Conservation (phyloP, 78 protist species). For the Chrysochromulina tobinii region DNA sequence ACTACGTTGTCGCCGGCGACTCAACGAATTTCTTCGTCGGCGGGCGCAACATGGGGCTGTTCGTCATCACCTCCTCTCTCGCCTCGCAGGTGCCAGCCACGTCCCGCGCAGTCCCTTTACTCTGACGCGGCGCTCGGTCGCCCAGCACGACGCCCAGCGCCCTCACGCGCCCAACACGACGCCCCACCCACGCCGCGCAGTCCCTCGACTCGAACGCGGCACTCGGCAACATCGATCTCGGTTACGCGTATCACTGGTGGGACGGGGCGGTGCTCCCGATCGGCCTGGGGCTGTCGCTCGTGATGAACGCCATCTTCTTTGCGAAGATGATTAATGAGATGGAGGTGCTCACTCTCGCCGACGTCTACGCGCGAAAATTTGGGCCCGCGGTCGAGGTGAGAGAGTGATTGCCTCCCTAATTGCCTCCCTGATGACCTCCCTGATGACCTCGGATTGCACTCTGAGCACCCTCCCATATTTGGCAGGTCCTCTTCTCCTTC, state of each 20-base stretch:
- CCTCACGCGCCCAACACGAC: too few relatives aligned
- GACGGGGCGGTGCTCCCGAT: constrained; percentile 17
- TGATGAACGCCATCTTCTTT: neutral
- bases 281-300: constrained; percentile 10
- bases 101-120: neutral
- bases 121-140: neutral
- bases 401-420: too few relatives aligned
- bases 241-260: constrained; percentile 11
- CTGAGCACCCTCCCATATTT: too few relatives aligned
- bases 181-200: neutral
- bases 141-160: too few relatives aligned
- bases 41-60: constrained; percentile 7
- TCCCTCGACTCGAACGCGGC: neutral
- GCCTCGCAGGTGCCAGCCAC: neutral
- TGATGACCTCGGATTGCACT: too few relatives aligned
- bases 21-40: constrained; percentile 1
- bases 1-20: neutral
- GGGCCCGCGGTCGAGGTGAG: neutral
- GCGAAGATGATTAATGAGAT: neutral
- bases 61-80: neutral
- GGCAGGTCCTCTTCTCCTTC: neutral
- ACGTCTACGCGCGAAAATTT: neutral
- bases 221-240: constrained; percentile 1
- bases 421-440: too few relatives aligned
- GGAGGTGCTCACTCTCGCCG: constrained; percentile 21